These are phyloP conservation scores for Xylaria sp. DNA, from an alignment of 2,329 filamentous ascomycete genomes.

Conservation along the genomic window DNA sequence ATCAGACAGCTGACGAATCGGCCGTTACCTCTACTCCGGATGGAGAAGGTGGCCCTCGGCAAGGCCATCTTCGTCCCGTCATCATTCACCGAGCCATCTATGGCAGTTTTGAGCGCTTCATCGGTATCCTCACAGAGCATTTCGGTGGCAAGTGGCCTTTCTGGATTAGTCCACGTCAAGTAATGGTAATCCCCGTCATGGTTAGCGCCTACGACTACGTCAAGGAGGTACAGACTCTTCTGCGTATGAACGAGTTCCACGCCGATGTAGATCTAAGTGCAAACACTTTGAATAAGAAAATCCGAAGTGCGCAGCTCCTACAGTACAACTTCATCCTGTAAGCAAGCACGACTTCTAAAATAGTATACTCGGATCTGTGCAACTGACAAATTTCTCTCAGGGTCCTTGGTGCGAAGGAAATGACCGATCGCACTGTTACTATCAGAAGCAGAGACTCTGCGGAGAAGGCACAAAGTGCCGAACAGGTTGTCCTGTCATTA, in stretches of 20 bases:
- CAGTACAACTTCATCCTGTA: slow-evolving; percentile 89
- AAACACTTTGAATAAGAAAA: slow-evolving; percentile 91
- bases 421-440: slow-evolving; percentile 44
- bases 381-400: slow-evolving; percentile 18
- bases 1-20: slow-evolving; percentile 46
- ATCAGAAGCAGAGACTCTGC: slow-evolving; percentile 43
- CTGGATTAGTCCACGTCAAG: slow-evolving; percentile 86
- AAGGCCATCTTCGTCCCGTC: slow-evolving; percentile 81
- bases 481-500: slow-evolving; percentile 42
- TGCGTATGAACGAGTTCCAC: slow-evolving; percentile 75
- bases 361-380: not conserved
- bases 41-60: slow-evolving; percentile 64
- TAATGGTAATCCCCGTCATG: slow-evolving; percentile 82
- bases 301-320: slow-evolving; percentile 80
- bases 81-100: slow-evolving; percentile 90
- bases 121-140: slow-evolving; percentile 84
- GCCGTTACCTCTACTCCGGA: slow-evolving; percentile 45
- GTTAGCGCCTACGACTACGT: slow-evolving; percentile 78
- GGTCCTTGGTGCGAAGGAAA: slow-evolving; percentile 46
- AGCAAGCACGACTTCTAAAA: slow-evolving; percentile 52
- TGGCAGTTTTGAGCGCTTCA: slow-evolving; percentile 71
- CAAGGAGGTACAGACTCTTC: slow-evolving; percentile 75
- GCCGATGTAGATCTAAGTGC: slow-evolving; percentile 77
- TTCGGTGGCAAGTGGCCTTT: slow-evolving; percentile 91
- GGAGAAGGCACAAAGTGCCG: slow-evolving; percentile 42